Percentiles rank a stretch among this genome's conserved stretches.
Evolutionary conservation across 306 rosid species (phyloP).

Genomic region (Cyclanthera cordifolia): DNA sequence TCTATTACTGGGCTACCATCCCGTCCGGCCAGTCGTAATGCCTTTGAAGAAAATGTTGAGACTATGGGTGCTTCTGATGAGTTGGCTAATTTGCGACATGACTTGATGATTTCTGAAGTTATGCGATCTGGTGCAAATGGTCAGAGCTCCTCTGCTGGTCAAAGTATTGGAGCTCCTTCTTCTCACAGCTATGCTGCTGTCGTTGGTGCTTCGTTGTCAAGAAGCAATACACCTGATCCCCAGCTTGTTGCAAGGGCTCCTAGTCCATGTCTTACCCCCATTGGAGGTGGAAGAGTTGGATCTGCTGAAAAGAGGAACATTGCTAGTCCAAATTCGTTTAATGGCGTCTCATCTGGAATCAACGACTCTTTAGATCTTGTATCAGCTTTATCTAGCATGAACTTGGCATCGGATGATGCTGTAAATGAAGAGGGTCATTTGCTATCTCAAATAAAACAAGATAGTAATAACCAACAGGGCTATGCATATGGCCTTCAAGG

Average conservation of each 20-base stretch:
- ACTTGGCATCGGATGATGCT: constrained; percentile 47
- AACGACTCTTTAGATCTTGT: constrained; percentile 62
- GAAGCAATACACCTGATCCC: constrained; percentile 93
- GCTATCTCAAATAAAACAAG: constrained; percentile 51
- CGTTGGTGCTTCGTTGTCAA: constrained; percentile 68
- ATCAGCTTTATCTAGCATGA: constrained; percentile 68
- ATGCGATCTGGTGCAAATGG: constrained; percentile 47
- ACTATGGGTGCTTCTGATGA: constrained; percentile 46
- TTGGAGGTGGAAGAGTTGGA: constrained; percentile 68
- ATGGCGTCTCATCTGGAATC: constrained; percentile 47
- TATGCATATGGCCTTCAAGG: constrained; percentile 70
- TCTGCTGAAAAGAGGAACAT: constrained; percentile 53
- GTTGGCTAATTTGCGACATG: constrained; percentile 34
- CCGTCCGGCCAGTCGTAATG: constrained; percentile 82
- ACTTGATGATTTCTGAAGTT: constrained; percentile 34
- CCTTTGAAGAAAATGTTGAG: constrained; percentile 74
- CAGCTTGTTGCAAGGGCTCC: constrained; percentile 80
- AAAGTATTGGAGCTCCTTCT: constrained; percentile 29
- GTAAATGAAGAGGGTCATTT: constrained; percentile 45
- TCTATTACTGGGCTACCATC: constrained; percentile 53
- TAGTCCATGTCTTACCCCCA: constrained; percentile 83
- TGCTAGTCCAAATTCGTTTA: constrained; percentile 43
- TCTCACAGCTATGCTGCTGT: constrained; percentile 82
- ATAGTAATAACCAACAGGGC: constrained; percentile 45
- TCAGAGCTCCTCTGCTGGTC: constrained; percentile 25